A percentile compares a stretch with the other conserved stretches of the same genome.
phyloP scores from a whole-genome alignment of 1,139 yeast species.

The Trichomonascaceae sp. region DNA sequence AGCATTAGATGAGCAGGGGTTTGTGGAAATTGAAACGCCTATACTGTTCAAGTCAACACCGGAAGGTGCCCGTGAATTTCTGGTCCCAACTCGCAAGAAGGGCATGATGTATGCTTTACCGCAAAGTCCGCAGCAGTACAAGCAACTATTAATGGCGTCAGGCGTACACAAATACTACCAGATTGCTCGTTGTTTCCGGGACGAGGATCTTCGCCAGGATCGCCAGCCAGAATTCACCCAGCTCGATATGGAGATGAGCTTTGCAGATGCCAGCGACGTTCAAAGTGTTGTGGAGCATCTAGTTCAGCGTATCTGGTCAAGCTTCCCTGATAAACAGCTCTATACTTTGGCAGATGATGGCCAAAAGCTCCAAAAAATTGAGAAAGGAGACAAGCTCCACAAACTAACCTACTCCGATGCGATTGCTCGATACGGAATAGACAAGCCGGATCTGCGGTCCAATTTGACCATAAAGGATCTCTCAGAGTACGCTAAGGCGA shows the following conservation, averaged over 20 bases:
- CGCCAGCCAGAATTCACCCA: constrained; percentile 98
- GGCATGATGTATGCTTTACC: constrained; percentile 74
- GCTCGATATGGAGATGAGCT: constrained; percentile 87
- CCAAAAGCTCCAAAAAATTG: constrained; percentile 2
- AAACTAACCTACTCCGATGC: constrained; percentile 56
- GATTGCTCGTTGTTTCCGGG: constrained; percentile 87
- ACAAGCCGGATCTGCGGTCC: constrained; percentile 76
- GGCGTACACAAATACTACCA: constrained; percentile 83
- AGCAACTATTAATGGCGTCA: constrained; percentile 87
- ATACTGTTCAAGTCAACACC: constrained; percentile 88
- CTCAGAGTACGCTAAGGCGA: constrained; percentile 29
- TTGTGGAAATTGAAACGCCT: constrained; percentile 88
- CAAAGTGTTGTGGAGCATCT: constrained; percentile 49
- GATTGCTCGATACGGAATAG: constrained; percentile 68
- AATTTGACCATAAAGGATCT: constrained; percentile 39
- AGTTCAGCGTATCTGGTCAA: constrained; percentile 43
- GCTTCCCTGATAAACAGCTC: constrained; percentile 32
- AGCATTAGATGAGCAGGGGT: constrained; percentile 33
- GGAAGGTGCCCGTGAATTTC: constrained; percentile 92
- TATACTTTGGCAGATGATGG: constrained; percentile 13
- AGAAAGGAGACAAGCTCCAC: constrained; percentile 18
- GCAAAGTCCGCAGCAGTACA: constrained; percentile 95
- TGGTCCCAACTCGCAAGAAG: constrained; percentile 72
- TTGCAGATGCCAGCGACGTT: constrained; percentile 57
- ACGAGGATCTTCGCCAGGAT: constrained; percentile 88